Conservation (phyloP, 2,329 filamentous ascomycete species). For the Fusarium oligoseptatum region DNA sequence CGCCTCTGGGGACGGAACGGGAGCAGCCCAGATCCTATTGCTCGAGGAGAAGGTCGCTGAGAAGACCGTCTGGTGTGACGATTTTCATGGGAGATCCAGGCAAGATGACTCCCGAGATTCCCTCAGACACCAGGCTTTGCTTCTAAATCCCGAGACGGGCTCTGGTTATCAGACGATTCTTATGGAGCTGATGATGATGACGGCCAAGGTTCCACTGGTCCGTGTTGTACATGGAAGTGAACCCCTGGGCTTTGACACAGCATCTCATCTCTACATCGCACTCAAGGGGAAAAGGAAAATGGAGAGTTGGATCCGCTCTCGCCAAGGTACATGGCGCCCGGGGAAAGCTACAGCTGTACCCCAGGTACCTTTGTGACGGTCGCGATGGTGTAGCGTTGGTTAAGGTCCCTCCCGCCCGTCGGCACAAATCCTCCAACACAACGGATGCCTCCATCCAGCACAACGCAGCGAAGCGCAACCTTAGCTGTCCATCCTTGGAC, state of each 20-base stretch:
- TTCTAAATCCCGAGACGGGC: background rate
- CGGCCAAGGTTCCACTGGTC: conserved; percentile 25
- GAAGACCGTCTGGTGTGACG: conserved; percentile 18
- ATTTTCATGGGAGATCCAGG: background rate
- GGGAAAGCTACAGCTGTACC: conserved; percentile 10
- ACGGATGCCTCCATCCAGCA: conserved; percentile 6
- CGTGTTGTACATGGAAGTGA: conserved; percentile 12
- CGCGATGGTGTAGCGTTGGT: background rate
- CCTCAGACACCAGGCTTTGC: background rate
- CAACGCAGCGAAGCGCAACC: background rate
- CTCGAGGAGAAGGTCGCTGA: conserved; percentile 17
- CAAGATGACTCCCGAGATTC: background rate
- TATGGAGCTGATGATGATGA: background rate
- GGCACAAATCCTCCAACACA: conserved; percentile 1
- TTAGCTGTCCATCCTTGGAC: background rate
- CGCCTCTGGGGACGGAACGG: conserved; percentile 23
- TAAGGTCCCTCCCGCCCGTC: conserved; percentile 12
- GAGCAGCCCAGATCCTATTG: conserved; percentile 29
- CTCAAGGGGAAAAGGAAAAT: conserved; percentile 12
- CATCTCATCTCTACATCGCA: conserved; percentile 20
- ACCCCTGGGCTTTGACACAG: conserved; percentile 18
- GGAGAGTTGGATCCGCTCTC: conserved; percentile 19
- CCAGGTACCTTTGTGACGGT: background rate
- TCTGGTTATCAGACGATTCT: background rate
- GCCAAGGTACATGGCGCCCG: conserved; percentile 9